Evolutionary conservation across 139 green algal species (phyloP).

Genomic region (Deuterostichococcus epilithicus): DNA sequence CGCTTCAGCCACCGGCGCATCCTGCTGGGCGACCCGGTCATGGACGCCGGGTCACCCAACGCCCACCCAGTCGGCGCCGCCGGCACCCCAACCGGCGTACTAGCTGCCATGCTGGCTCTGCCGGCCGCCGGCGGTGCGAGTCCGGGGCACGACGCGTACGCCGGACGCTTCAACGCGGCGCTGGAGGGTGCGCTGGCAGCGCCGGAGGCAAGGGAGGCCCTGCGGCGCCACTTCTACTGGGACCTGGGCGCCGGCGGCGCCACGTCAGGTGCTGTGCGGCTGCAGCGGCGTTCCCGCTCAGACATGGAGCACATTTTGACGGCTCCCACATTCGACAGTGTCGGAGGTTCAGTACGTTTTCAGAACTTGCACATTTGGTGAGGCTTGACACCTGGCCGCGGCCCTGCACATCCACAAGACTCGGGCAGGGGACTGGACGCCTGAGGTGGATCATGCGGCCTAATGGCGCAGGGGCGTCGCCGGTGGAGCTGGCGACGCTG

Average conservation of each 20-base stretch:
- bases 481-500: neutral
- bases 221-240: constrained; percentile 9
- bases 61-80: neutral
- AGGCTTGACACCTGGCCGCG: no score
- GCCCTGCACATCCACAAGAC: no score
- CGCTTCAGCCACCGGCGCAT: constrained; percentile 64
- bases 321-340: no score
- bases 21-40: constrained; percentile 6
- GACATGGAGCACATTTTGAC: no score
- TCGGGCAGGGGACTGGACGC: no score
- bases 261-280: neutral
- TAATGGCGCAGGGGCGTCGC: neutral
- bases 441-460: no score
- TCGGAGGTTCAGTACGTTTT: no score
- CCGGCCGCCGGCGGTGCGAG: constrained; percentile 16
- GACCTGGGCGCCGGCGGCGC: neutral
- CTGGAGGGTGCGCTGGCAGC: constrained; percentile 13
- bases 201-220: neutral
- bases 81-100: constrained; percentile 18
- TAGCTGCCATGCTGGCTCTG: constrained; percentile 44
- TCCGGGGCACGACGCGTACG: neutral
- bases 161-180: constrained; percentile 15
- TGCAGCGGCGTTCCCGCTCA: neutral
- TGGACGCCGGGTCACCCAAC: neutral
- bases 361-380: no score